Evolutionary conservation across 768 basidiomycete genomes (phyloP).

Genomic region (Goffeauzyma gilvescens): DNA sequence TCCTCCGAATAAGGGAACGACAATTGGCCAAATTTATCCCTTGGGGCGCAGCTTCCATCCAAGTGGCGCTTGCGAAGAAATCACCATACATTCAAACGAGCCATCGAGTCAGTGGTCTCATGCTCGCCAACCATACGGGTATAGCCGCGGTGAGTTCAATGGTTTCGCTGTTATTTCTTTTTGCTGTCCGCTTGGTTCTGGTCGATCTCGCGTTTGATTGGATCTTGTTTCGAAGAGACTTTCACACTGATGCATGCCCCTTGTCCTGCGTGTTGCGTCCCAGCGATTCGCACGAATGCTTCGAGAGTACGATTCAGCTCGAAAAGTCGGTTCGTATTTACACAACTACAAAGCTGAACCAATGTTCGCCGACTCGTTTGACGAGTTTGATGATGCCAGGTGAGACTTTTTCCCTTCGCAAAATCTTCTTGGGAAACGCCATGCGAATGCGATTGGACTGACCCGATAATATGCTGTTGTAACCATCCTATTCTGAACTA

Average conservation of each 20-base stretch:
- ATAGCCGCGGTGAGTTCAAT: slow-evolving; percentile 60
- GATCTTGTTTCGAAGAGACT: neutral
- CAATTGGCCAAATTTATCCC: slow-evolving; percentile 96
- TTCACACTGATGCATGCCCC: neutral
- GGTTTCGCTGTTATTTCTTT: neutral
- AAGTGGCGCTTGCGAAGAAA: slow-evolving; percentile 80
- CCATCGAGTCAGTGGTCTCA: slow-evolving; percentile 89
- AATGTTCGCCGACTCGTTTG: slow-evolving; percentile 78
- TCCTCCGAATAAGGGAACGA: slow-evolving; percentile 86
- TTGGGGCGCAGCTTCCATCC: slow-evolving; percentile 96
- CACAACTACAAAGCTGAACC: slow-evolving; percentile 96
- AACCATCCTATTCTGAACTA: neutral
- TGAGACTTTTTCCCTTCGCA: slow-evolving; percentile 27
- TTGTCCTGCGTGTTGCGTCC: neutral
- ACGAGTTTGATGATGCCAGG: slow-evolving; percentile 97
- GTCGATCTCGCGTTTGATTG: neutral
- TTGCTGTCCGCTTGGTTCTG: neutral
- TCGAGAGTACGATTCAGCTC: slow-evolving; percentile 75
- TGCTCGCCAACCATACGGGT: slow-evolving; percentile 99
- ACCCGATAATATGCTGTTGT: slow-evolving; percentile 8
- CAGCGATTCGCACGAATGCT: slow-evolving; percentile 91
- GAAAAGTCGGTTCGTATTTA: slow-evolving; percentile 78
- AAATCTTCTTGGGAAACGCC: slow-evolving; percentile 17
- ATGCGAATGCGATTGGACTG: no score
- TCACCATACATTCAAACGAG: slow-evolving; percentile 73